phyloP scores from a whole-genome alignment of 225 moss, liverwort and hornwort genomes.

The Thuidium tamariscinum region DNA sequence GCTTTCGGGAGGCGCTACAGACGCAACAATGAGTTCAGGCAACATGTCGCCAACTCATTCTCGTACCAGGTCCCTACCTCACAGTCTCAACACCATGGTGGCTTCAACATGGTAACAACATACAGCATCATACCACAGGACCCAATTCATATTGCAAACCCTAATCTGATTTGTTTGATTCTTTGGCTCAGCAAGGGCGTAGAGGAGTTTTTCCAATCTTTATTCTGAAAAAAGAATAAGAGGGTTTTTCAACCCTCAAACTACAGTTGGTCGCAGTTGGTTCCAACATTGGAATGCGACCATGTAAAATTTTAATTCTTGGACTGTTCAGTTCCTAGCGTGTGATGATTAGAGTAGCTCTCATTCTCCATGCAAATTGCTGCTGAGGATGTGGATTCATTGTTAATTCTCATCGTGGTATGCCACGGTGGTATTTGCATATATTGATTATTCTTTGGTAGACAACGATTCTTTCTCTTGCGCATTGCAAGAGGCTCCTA shows the following conservation, averaged over 20 bases:
- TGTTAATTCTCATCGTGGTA: neutral
- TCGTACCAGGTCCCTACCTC: constrained; percentile 18
- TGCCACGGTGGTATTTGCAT: neutral
- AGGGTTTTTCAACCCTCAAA: neutral
- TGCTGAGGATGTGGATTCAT: neutral
- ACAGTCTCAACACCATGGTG: constrained; percentile 31
- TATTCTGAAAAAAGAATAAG: constrained; percentile 19
- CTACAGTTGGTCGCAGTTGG: neutral
- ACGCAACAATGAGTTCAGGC: constrained; percentile 7
- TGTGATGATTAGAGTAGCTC: neutral
- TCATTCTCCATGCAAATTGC: neutral
- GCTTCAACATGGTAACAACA: constrained; percentile 33
- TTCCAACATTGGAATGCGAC: neutral
- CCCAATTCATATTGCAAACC: neutral
- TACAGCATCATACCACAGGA: neutral
- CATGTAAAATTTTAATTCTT: constrained; percentile 11
- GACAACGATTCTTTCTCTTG: constrained; percentile 29
- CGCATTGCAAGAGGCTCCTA: constrained; percentile 10
- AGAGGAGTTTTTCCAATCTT: neutral
- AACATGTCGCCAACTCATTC: constrained; percentile 28
- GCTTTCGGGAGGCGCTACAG: neutral
- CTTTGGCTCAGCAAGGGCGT: constrained; percentile 10
- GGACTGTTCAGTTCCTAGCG: neutral
- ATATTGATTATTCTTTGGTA: neutral
- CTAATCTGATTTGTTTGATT: constrained; percentile 3